These are phyloP conservation scores for Scheffersomyces coipomensis DNA, from an alignment of 805 yeast genomes.

Conservation along the genomic window DNA sequence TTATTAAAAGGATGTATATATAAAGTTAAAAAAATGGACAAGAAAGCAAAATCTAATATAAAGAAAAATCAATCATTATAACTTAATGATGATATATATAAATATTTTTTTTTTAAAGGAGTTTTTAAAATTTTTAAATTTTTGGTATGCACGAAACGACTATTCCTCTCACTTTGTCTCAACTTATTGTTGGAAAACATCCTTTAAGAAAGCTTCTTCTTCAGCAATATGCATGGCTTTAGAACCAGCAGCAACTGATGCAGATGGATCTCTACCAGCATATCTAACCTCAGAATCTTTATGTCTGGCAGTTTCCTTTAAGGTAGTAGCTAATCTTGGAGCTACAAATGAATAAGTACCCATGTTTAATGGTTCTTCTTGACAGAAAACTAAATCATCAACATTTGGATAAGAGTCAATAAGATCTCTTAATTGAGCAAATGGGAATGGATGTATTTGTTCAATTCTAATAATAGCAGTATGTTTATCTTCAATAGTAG, in stretches of 20 bases:
- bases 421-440: conserved; percentile 84
- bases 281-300: conserved; percentile 64
- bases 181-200: conserved; percentile 51
- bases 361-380: conserved; percentile 98
- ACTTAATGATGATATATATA: no score
- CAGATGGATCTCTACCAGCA: conserved; percentile 98
- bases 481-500: conserved; percentile 65
- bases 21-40: no score
- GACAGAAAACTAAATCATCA: conserved; percentile 93
- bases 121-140: no score
- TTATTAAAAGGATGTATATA: no score
- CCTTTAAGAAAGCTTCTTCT: conserved; percentile 82
- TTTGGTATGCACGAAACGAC: no score
- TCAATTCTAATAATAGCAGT: conserved; percentile 90
- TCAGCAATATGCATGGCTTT: conserved; percentile 85
- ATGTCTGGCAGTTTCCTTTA: conserved; percentile 73
- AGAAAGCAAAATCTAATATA: no score
- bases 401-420: conserved; percentile 76
- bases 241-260: conserved; percentile 97
- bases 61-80: no score
- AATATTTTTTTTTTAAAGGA: no score
- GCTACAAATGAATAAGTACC: conserved; percentile 79
- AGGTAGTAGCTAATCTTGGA: conserved; percentile 79
- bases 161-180: no score
- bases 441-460: conserved; percentile 99